Evolutionary conservation across 768 basidiomycete genomes (phyloP).

Genomic region (Amyloporia xantha): DNA sequence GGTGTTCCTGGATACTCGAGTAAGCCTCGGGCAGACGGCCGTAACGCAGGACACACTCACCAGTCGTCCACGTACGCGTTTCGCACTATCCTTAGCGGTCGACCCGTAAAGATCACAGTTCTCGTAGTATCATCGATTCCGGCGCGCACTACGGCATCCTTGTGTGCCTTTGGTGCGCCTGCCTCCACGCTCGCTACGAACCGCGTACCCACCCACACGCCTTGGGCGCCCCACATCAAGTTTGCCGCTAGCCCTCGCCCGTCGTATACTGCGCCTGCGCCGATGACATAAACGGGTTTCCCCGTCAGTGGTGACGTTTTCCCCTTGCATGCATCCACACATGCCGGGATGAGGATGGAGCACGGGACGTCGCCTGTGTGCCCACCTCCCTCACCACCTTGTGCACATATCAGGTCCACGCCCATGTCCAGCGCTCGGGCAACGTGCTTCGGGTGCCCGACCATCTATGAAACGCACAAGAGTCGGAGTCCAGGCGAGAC

Average conservation of each 20-base stretch:
- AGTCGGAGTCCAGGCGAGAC: too few species aligned
- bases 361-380: conserved; percentile 81
- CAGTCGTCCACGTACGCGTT: conserved; percentile 85
- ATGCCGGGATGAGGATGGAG: conserved; percentile 84
- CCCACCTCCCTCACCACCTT: conserved; percentile 83
- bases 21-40: not conserved
- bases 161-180: conserved; percentile 76
- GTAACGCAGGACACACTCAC: conserved; percentile 30
- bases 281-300: conserved; percentile 79
- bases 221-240: conserved; percentile 84
- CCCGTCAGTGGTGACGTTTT: conserved; percentile 75
- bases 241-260: conserved; percentile 85
- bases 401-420: conserved; percentile 90
- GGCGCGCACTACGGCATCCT: conserved; percentile 65
- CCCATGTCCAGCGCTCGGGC: conserved; percentile 75
- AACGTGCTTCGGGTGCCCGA: conserved; percentile 92
- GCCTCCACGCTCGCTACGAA: conserved; percentile 84
- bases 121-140: conserved; percentile 74
- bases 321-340: conserved; percentile 78
- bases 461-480: conserved; percentile 70
- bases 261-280: conserved; percentile 89
- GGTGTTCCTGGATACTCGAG: conserved; percentile 46
- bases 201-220: conserved; percentile 61
- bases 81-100: conserved; percentile 79
- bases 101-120: conserved; percentile 86